Evolutionary conservation across 164 flowering plant species (phyloP).

Genomic region (Malania oleifera): DNA sequence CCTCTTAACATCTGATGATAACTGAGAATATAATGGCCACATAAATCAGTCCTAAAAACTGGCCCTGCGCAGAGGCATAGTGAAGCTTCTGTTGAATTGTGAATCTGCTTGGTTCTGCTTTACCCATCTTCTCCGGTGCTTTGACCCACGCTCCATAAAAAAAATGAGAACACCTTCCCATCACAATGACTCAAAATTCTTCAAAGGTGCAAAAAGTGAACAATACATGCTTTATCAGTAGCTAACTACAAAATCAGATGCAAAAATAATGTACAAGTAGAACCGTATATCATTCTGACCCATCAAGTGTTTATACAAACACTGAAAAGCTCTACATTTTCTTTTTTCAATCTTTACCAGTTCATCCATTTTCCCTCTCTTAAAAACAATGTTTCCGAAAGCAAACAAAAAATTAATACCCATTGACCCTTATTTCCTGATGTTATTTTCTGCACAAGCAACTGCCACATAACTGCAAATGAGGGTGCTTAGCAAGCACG

Average conservation of each 20-base stretch:
- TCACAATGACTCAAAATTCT: no score
- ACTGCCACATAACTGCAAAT: neutral
- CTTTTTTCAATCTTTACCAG: neutral
- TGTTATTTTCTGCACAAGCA: conserved; percentile 14
- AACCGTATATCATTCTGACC: neutral
- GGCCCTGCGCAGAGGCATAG: no score
- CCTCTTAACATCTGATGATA: no score
- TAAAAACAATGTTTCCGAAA: conserved; percentile 6
- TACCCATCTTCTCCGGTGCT: no score
- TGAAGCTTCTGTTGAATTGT: no score
- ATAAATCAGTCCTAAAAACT: no score
- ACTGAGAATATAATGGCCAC: no score
- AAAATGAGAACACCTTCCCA: no score
- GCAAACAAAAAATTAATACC: neutral
- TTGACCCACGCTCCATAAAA: no score
- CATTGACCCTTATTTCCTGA: conserved; percentile 7
- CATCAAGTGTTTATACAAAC: conserved; percentile 2
- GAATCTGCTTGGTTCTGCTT: no score
- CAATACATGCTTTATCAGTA: no score
- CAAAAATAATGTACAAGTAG: conserved; percentile 8
- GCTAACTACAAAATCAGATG: neutral
- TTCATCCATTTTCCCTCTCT: conserved; percentile 3
- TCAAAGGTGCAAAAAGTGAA: no score
- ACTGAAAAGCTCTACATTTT: conserved; percentile 3
- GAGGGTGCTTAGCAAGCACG: neutral